Evolutionary conservation across 257 asterid genomes (phyloP).

Genomic region (Phtheirospermum japonicum): DNA sequence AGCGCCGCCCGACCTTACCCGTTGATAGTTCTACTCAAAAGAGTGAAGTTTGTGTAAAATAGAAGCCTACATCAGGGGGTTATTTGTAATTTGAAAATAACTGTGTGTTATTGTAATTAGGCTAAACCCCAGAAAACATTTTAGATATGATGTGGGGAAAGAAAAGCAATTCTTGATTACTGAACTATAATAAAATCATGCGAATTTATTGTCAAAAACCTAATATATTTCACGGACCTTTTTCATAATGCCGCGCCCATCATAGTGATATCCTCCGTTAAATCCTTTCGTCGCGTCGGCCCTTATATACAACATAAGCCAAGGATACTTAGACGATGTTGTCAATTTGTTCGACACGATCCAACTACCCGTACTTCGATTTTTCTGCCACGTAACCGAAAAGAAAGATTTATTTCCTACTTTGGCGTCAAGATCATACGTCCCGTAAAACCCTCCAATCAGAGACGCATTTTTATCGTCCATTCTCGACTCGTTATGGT

Average conservation of each 20-base stretch:
- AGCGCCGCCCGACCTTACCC: too few relatives aligned
- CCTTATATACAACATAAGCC: conserved; percentile 85
- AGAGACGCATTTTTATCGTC: conserved; percentile 38
- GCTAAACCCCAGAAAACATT: too few relatives aligned
- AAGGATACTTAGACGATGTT: conserved; percentile 73
- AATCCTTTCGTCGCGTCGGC: conserved; percentile 72
- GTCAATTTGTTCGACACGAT: conserved; percentile 57
- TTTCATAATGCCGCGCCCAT: conserved; percentile 73
- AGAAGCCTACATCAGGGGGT: too few relatives aligned
- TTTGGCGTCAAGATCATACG: conserved; percentile 72
- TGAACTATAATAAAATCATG: too few relatives aligned
- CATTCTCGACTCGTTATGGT: conserved; percentile 50
- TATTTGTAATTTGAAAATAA: too few relatives aligned
- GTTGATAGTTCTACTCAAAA: too few relatives aligned
- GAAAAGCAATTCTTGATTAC: too few relatives aligned
- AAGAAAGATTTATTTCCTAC: conserved; percentile 49
- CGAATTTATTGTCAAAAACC: too few relatives aligned
- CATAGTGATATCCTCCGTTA: conserved; percentile 80
- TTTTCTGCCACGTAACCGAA: conserved; percentile 64
- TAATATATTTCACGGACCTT: conserved; percentile 36
- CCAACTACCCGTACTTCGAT: conserved; percentile 64
- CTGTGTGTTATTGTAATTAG: too few relatives aligned
- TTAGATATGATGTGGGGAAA: too few relatives aligned
- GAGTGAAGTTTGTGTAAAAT: too few relatives aligned
- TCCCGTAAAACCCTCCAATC: conserved; percentile 76